Percentiles rank a stretch among this genome's conserved stretches.
phyloP scores from a whole-genome alignment of 352 stramenopile genomes.

The Phytophthora pisi region DNA sequence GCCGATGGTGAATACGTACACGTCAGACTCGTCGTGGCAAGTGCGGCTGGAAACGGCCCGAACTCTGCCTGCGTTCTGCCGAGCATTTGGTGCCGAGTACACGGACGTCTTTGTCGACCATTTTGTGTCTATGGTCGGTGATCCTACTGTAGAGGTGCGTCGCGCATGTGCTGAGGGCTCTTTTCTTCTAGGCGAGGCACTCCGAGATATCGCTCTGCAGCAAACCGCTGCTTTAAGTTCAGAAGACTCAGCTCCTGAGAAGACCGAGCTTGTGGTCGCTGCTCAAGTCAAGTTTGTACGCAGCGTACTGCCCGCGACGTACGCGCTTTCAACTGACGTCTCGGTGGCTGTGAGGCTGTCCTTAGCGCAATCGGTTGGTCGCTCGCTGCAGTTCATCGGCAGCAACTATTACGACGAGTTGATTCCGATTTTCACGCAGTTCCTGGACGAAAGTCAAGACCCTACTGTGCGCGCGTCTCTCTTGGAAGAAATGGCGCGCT shows the following conservation, averaged over 20 bases:
- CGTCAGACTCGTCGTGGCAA: conserved; percentile 88
- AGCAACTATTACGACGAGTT: conserved; percentile 80
- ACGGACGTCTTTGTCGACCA: conserved; percentile 88
- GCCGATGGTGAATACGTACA: conserved; percentile 89
- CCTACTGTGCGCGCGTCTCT: conserved; percentile 77
- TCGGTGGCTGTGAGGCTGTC: conserved; percentile 78
- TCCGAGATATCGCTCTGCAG: conserved; percentile 57
- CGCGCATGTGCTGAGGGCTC: conserved; percentile 70
- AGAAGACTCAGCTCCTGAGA: conserved; percentile 1
- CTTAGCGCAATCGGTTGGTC: conserved; percentile 77
- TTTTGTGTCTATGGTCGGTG: conserved; percentile 83
- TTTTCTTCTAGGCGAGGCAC: conserved; percentile 66
- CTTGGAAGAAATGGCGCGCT: conserved; percentile 81
- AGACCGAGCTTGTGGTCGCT: conserved; percentile 49
- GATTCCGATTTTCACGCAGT: conserved; percentile 83
- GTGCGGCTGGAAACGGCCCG: conserved; percentile 79
- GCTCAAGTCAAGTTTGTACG: conserved; percentile 83
- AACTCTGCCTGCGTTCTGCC: conserved; percentile 77
- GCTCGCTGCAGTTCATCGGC: conserved; percentile 72
- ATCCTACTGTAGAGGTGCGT: conserved; percentile 88
- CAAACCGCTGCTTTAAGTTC: conserved; percentile 22
- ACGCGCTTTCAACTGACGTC: conserved; percentile 76
- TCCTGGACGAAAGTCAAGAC: conserved; percentile 84
- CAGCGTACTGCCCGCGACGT: conserved; percentile 80
- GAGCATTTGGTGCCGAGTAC: conserved; percentile 81